phyloP scores from a whole-genome alignment of 2,329 filamentous ascomycete species.

The Didymella exigua region DNA sequence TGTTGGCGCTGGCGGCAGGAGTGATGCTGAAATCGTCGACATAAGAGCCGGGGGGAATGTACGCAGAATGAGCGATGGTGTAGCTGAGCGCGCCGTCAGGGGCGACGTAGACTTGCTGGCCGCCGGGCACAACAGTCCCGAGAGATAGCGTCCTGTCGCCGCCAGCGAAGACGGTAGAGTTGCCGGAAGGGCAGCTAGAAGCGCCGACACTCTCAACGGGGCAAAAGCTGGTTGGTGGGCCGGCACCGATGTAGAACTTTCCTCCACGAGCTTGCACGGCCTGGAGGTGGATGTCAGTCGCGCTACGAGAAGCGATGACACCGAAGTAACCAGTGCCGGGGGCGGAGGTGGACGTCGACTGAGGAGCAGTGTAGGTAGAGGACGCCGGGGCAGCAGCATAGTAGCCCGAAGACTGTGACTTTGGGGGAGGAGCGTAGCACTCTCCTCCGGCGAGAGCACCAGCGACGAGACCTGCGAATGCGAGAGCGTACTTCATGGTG shows the following conservation, averaged over 20 bases:
- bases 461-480: conserved; percentile 36
- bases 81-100: conserved; percentile 62
- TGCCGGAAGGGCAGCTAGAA: conserved; percentile 55
- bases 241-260: conserved; percentile 58
- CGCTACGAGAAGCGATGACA: conserved; percentile 54
- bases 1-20: conserved; percentile 23
- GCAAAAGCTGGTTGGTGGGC: conserved; percentile 57
- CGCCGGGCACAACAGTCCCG: conserved; percentile 64
- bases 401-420: too few species aligned
- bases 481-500: conserved; percentile 45
- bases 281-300: conserved; percentile 57
- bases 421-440: conserved; percentile 16
- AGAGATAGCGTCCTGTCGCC: conserved; percentile 42
- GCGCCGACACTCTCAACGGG: conserved; percentile 43
- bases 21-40: conserved; percentile 55
- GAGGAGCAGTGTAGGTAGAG: not conserved
- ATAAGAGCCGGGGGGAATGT: conserved; percentile 58
- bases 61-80: conserved; percentile 61
- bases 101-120: conserved; percentile 65
- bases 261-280: conserved; percentile 55
- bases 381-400: conserved; percentile 6
- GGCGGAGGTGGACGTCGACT: conserved; percentile 4
- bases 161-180: conserved; percentile 54
- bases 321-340: conserved; percentile 44
- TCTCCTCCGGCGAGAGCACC: conserved; percentile 28